phyloP scores from a whole-genome alignment of 345 rosid species.

The Aegle marmelos region DNA sequence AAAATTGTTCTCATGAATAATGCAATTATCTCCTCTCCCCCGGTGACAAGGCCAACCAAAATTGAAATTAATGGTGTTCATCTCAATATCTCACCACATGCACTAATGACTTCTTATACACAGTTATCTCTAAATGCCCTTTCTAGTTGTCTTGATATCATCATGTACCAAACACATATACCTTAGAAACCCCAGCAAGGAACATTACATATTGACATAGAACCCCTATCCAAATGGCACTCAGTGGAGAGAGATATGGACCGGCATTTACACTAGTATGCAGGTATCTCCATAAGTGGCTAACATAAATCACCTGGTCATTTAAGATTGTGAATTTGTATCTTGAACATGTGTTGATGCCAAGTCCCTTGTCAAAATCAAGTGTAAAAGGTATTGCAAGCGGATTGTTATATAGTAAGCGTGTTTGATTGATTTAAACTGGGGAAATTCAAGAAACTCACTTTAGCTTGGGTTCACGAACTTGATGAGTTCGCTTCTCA shows the following conservation, averaged over 20 bases:
- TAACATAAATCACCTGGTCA: not conserved
- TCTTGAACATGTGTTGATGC: not conserved
- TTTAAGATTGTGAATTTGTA: not conserved
- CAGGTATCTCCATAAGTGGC: not conserved
- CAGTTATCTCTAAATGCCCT: not conserved
- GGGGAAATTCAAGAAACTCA: conserved; percentile 29
- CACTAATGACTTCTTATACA: not conserved
- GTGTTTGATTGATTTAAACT: conserved; percentile 2
- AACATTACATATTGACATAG: not conserved
- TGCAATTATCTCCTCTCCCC: not conserved
- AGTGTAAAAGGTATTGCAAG: not conserved
- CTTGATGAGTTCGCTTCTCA: conserved; percentile 24
- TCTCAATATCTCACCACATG: not conserved
- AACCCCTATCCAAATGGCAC: not conserved
- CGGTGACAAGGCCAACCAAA: not conserved
- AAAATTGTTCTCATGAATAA: not conserved
- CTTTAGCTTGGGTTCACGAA: conserved; percentile 63
- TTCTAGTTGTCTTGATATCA: not conserved
- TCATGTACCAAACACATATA: not conserved
- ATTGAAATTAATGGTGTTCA: not conserved
- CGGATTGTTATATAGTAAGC: not conserved
- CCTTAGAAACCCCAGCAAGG: not conserved
- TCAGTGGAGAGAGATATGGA: not conserved
- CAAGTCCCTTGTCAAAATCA: not conserved
- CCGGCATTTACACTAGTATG: not conserved